Evolutionary conservation across 2,329 filamentous ascomycete genomes (phyloP), one percentile per base, ranked within the genome.

Genomic region (Tolypocladium endophyticum): DNA sequence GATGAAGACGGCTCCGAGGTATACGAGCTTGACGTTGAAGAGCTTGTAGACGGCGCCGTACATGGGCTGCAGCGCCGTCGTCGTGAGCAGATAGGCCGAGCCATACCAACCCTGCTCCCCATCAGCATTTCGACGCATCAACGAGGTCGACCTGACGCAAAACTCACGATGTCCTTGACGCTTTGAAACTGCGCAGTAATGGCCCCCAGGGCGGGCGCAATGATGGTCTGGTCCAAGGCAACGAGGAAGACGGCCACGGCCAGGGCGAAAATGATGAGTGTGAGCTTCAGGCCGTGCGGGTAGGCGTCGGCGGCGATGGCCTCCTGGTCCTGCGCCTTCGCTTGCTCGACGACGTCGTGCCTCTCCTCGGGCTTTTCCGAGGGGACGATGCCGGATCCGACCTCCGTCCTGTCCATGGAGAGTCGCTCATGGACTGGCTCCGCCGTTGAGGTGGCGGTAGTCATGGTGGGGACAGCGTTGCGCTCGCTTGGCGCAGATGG

Each of bases 191-290:
- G 69, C 1, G 70, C 69, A 0, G 79, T 81, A 63, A 82, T 83
- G 65, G 79, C 77, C 25, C 79, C 78, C 23, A 82, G 73, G 1
- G 80, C 80, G 18, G 80, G 79, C 7, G 78, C 78, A 61, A 81
- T 79, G 61, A 80, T 81, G 55, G 79, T 81, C 69, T 80, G 77
- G 62, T 81, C 78, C 14, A 81, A 72, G 3, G 79, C 78, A 53
- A 81, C 77, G 45, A 81, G 73, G 66, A 81, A 80, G 60, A 80
- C 71, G 59, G 76, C 69, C 18, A 81, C 67, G 61, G 76, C 77
- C 59, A 81, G 73, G 4, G 77, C 76, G 6, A 63, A 55, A 60
- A 80, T 73, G 58, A 80, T 76, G 52, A 79, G 68, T 23, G 69
- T 33, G 6, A 78, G 71, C 64, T 72, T 76, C 28, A 72, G 56